Base-by-base conservation (phyloP, 148 eudicot species). In the Camellia granthamiana region DNA sequence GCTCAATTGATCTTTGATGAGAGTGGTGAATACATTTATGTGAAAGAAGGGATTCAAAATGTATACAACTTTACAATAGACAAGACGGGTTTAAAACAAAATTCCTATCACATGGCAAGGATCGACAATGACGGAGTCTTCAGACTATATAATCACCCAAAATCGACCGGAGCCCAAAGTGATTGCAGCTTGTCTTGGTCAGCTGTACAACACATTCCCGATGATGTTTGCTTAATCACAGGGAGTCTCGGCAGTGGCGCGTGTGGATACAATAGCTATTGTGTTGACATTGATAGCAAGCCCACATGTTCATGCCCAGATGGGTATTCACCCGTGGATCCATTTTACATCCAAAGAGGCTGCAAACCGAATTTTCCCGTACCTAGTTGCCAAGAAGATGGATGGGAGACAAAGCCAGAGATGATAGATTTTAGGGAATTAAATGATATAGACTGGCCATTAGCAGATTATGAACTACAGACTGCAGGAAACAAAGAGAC, bases 41-140 rank as follows among this genome's bases (percentile, higher is more conserved):
- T 80, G 3, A 41, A 10, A 59, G 81, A 77, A 85, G 42, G 83
- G 79, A 16, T 52, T 47, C 52, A 38, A 77, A 15, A 42, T 68
- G 11, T 38, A 12, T 21, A 1, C 68, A 41, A 7, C 80, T 3
- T 73, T 80, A 19, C 5, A 78, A 9, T 7, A 68, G 18, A 18
- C 49, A 4, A 21, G n/a, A 10, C 18, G 64, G 64, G 19, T 60
- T 74, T 79, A 11, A 11, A 65, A 8, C 69, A 76, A 58, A 58
- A 46, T 76, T 58, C 59, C 51, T 82, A 80, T 74, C 85, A 85
- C 56, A 84, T 86, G 62, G 84, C 72, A 3, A 79, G 77, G 46
- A 79, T 86, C 73, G 84, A 86, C n/a, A 65, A 44, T 76, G 86
- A 84, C 54, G 88, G 88, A 16, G 88, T 86, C 23, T 71, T 86